Base-by-base conservation (phyloP, 768 basidiomycete genomes). In the Trichaptum fuscoviolaceum region DNA sequence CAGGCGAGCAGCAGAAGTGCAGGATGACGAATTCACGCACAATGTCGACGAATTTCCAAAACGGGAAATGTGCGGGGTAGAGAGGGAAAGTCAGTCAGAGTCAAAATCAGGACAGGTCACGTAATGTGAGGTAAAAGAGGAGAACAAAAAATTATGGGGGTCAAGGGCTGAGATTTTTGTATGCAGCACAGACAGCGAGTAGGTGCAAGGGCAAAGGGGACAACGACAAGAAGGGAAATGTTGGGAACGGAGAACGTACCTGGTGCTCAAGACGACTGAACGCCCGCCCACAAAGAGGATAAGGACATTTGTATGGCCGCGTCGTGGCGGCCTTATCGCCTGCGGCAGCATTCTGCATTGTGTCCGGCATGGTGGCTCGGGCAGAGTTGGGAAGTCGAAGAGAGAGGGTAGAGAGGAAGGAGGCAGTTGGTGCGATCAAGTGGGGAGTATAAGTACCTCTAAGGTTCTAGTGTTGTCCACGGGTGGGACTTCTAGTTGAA, bases 221-320 rank as follows among this genome's bases (percentile, higher is more conserved):
- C 10, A 20, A 15, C 42, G 42, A 52, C 15, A 12, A 20, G 42
- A 52, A 20, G 42, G 42, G 42, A 12, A 52, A 52, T 2, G 42
- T 12, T 65, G n/a, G 15, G 42, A 52, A 52, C 10, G 27, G 57
- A 59, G 30, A 1, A 77, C 83, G 68, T 71, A 92, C 95, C 87
- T 96, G 95, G 77, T 99, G 96, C 76, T 99, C 96, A 25, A 99
- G 86, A 66, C 96, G 83, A 73, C 92, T 95, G 78, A 99, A 99
- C 0, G 96, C 95, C n/a, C 95, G 84, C 27, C 93, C 93, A 74
- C 96, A 99, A 34, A 93, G 84, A 3, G 83, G 84, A 76, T 92
- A 93, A 1, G 96, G 96, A 75, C 96, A 99, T 75, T 98, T 99
- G 87, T 98, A 99, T 0, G 96, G 96, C 66, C 95, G 42, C 10